Evolutionary conservation across 2,329 filamentous ascomycete species (phyloP), one percentile per base, ranked within the genome.

Genomic region (Claviceps humidiphila): DNA sequence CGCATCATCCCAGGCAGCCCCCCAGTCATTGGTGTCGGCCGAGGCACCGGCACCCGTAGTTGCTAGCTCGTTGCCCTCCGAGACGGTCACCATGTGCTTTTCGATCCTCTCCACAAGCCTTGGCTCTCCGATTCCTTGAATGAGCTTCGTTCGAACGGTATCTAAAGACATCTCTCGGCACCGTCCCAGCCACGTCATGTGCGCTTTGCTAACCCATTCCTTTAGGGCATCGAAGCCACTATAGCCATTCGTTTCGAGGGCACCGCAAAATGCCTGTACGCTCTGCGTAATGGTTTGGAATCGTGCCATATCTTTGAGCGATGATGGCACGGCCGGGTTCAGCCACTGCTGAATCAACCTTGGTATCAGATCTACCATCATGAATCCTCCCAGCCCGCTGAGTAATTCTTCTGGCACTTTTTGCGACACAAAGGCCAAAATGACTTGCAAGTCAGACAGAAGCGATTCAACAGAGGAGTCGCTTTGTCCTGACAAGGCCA

Each of bases 131-230:
- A 91, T 76, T 0, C 85, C 87, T 50, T 72, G 71, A 3, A 81
- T 75, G 2, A 96, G 74, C 46, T 84, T 78, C 20, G 70, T 77
- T 24, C 93, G 81, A 13, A 94, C 81, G 38, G 78, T 76, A 55
- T 90, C 84, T 24, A 98, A 75, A 0, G 88, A 83, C 38, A 77
- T 81, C 61, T 95, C 89, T 60, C 87, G 82, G 58, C 89, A 85
- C 64, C 89, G 91, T 2, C 80, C 80, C 14, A 97, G 76, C 93
- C 93, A 98, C 26, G 89, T 82, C 53, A 81, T 81, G 0, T 89
- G 87, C 1, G 88, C 85, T 55, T 84, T 82, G 42, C 83, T 79
- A 0, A 88, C 82, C 91, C 93, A 98, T 24, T 87, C 81, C 45
- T 79, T 74, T 40, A 98, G 69, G 37, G 84, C 78, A 14, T 75